phyloP scores from a whole-genome alignment of 2,329 filamentous ascomycete species.

The Cladosporium sp. region DNA sequence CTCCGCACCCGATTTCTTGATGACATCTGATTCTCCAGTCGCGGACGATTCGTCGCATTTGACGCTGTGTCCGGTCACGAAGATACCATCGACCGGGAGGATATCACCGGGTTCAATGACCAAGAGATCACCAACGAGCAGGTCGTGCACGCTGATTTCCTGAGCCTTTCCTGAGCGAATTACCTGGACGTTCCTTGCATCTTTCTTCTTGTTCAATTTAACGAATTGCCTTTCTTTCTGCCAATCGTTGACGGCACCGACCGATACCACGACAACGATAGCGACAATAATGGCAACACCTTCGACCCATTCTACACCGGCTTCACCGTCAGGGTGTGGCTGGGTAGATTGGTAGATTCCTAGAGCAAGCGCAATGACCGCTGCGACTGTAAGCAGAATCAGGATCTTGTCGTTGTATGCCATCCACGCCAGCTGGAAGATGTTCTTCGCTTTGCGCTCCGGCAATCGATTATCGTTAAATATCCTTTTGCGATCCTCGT shows the following conservation, averaged over 20 bases:
- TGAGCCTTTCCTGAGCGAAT: constrained; percentile 71
- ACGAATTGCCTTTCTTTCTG: constrained; percentile 81
- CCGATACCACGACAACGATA: constrained; percentile 72
- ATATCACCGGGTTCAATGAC: constrained; percentile 72
- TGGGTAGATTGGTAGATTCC: constrained; percentile 66
- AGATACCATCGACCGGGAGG: constrained; percentile 70
- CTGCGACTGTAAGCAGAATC: constrained; percentile 69
- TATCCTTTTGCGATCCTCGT: constrained; percentile 66
- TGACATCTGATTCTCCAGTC: constrained; percentile 72
- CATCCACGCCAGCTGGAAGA: constrained; percentile 73
- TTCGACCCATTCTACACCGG: constrained; percentile 76
- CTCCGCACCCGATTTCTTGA: constrained; percentile 65
- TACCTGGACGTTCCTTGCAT: constrained; percentile 72
- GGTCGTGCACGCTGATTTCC: constrained; percentile 69
- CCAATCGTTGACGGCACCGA: constrained; percentile 78
- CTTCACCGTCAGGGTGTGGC: constrained; percentile 53
- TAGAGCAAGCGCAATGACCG: constrained; percentile 70
- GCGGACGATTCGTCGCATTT: constrained; percentile 74
- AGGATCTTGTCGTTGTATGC: constrained; percentile 81
- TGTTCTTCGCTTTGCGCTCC: constrained; percentile 67
- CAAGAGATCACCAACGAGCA: constrained; percentile 73
- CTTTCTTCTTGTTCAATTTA: constrained; percentile 77
- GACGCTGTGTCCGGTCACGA: constrained; percentile 66
- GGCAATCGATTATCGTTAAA: constrained; percentile 71
- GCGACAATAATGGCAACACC: constrained; percentile 77